These are phyloP conservation scores for Parietaria judaica DNA, from an alignment of 306 rosid genomes.

Conservation along the genomic window DNA sequence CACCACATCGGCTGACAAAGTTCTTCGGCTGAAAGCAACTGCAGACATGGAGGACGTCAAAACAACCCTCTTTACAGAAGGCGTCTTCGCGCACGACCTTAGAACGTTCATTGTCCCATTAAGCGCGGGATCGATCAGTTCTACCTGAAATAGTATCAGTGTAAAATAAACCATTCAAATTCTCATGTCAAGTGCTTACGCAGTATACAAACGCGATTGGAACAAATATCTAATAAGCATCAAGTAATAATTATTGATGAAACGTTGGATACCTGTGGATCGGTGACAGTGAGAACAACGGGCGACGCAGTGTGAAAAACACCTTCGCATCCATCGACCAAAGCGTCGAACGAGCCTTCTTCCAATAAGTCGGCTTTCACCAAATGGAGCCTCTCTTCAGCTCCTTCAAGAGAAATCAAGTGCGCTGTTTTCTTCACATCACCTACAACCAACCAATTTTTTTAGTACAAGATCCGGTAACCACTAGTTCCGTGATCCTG, in stretches of 20 bases:
- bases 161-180: background rate
- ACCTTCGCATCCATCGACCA: conserved; percentile 35
- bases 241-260: background rate
- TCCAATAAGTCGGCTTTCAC: conserved; percentile 40
- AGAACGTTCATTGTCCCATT: conserved; percentile 27
- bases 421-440: conserved; percentile 36
- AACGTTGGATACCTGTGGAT: conserved; percentile 41
- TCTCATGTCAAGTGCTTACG: background rate
- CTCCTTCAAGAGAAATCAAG: conserved; percentile 40
- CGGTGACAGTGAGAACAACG: background rate
- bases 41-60: conserved; percentile 26
- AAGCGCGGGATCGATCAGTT: conserved; percentile 26
- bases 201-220: background rate
- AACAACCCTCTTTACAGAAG: conserved; percentile 16
- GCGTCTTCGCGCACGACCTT: conserved; percentile 11
- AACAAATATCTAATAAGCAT: no score
- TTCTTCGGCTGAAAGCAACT: conserved; percentile 1
- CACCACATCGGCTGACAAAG: conserved; percentile 10
- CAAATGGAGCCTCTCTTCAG: conserved; percentile 41
- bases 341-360: conserved; percentile 44
- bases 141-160: conserved; percentile 3
- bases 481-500: no score
- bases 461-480: background rate
- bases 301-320: conserved; percentile 59
- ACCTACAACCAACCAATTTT: conserved; percentile 10